A percentile compares a stretch with the other conserved stretches of the same genome.
Conservation (phyloP, 1,139 yeast genomes). For the Wickerhamomyces sp. region DNA sequence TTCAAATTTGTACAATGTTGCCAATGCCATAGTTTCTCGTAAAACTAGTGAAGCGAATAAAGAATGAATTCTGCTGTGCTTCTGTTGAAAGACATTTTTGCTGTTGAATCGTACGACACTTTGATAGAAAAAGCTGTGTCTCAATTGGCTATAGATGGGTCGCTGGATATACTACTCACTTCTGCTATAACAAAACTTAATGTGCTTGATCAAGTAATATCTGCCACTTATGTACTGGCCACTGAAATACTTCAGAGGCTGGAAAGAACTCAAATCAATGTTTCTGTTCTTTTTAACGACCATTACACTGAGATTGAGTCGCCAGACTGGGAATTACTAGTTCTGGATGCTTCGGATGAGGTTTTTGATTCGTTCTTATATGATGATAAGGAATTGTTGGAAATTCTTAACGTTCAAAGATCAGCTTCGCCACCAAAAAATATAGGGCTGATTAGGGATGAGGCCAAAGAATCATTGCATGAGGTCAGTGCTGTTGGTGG, state of each 20-base stretch:
- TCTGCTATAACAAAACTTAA: constrained; percentile 15
- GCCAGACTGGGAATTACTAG: constrained; percentile 17
- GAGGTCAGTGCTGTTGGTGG: constrained; percentile 76
- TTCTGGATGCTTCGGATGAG: constrained; percentile 11
- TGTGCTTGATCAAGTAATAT: constrained; percentile 17
- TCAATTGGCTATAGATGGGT: constrained; percentile 9
- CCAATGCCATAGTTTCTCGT: too few species aligned
- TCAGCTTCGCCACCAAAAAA: constrained; percentile 1
- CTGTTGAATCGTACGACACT: constrained; percentile 16
- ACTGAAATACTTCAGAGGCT: constrained; percentile 10
- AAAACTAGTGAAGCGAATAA: neutral
- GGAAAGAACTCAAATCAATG: constrained; percentile 10
- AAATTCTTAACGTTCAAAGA: constrained; percentile 11
- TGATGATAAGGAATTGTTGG: constrained; percentile 8
- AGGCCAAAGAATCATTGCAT: constrained; percentile 24
- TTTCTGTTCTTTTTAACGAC: constrained; percentile 18
- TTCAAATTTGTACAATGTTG: neutral
- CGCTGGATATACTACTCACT: constrained; percentile 17
- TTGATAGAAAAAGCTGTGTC: constrained; percentile 15
- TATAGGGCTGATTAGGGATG: constrained; percentile 12
- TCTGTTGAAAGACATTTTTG: constrained; percentile 12
- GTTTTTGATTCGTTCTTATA: constrained; percentile 7
- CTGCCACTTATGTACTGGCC: constrained; percentile 16
- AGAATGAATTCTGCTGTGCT: constrained; percentile 10
- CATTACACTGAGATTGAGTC: constrained; percentile 16